Evolutionary conservation across 352 stramenopile genomes (phyloP), one percentile per base, ranked within the genome.

Genomic region (Globisporangium parvum): DNA sequence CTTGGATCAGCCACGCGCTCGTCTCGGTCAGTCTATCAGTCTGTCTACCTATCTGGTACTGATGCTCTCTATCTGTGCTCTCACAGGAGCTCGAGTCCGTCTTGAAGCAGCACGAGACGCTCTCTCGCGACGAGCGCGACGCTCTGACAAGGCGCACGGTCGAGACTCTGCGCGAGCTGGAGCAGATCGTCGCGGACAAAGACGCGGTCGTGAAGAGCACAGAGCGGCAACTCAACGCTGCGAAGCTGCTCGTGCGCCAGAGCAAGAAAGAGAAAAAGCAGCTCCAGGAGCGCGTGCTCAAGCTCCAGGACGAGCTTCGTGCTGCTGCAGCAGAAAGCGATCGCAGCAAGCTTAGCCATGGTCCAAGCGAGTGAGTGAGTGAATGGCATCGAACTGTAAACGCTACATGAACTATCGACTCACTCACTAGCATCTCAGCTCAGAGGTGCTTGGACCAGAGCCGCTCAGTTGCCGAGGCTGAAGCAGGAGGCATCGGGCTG

Each of bases 211-310:
- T 73, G 9, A 86, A 86, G 58, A 80, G 71, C 39, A 61, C 67
- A 3, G 76, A 88, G 47, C 75, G 78, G 1, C 78, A 91, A 50
- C 60, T 91, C 0, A 83, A 81, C 18, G 80, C 78, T 3, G 67
- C 77, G 10, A 91, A 91, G 57, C 53, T 88, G n/a, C 69, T 88
- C 15, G 66, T 66, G 18, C 70, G 75, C 0, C 80, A 88, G 57
- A 61, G 70, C 6, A 91, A 86, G 41, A 91, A 88, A 47, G 80
- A 91, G 26, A 91, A 88, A 51, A 75, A 87, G 51, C 69, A 69
- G 33, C 48, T 87, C 0, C 45, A 78, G 40, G 60, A 77, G 14
- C 70, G 73, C 24, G 51, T 84, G n/a, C 47, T 61, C 15, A 79
- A 72, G 50, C 60, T 84, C 2, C 69, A 78, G 49, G 55, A 60